Evolutionary conservation across 2,329 filamentous ascomycete species (phyloP).

Genomic region (Ophiocordyceps polyrhachis-furcata): DNA sequence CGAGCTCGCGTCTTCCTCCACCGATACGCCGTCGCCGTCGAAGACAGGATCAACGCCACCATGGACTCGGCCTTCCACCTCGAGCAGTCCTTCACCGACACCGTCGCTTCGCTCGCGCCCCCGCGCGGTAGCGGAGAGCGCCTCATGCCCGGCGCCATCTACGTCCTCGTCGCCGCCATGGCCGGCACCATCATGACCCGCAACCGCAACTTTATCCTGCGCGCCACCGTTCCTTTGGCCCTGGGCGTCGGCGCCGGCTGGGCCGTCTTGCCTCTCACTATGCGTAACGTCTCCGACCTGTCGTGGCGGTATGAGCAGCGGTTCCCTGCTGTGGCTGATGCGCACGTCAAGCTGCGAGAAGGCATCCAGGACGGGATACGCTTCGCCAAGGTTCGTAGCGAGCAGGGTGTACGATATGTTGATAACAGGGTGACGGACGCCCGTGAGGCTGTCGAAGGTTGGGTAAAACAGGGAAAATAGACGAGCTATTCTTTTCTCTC

Average conservation of each 20-base stretch:
- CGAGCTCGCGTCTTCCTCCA: conserved; percentile 66
- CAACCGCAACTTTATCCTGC: conserved; percentile 70
- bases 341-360: conserved; percentile 56
- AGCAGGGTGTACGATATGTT: conserved; percentile 51
- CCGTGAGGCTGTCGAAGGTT: conserved; percentile 62
- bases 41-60: conserved; percentile 66
- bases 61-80: conserved; percentile 68
- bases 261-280: conserved; percentile 73
- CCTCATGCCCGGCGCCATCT: conserved; percentile 75
- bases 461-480: conserved; percentile 81
- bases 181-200: conserved; percentile 79
- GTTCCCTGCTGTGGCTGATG: conserved; percentile 65
- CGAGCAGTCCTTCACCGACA: conserved; percentile 79
- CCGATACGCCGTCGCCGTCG: conserved; percentile 50
- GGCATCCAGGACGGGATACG: conserved; percentile 49
- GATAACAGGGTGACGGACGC: conserved; percentile 64
- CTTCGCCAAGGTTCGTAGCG: conserved; percentile 57
- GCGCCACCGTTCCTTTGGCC: conserved; percentile 56
- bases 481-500: conserved; percentile 1
- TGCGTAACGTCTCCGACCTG: conserved; percentile 70
- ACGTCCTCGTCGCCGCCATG: conserved; percentile 89
- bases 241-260: conserved; percentile 72
- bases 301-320: conserved; percentile 86
- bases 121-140: conserved; percentile 70
- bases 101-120: conserved; percentile 74